Conservation (phyloP, 345 rosid species). For the Acer campestre region DNA sequence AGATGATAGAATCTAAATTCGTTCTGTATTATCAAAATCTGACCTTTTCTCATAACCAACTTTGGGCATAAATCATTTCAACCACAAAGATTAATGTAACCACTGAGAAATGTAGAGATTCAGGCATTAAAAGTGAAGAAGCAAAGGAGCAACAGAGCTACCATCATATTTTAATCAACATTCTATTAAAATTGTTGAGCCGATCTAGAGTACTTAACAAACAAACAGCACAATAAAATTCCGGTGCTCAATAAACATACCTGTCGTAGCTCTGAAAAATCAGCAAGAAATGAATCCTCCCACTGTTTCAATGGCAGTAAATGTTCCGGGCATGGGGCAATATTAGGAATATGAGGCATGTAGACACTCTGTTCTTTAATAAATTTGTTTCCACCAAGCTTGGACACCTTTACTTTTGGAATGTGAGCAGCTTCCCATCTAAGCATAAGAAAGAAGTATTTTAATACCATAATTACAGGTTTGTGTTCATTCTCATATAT, state of each 20-base stretch:
- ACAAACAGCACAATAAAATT: background rate
- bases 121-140: background rate
- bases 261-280: conserved; percentile 72
- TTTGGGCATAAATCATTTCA: background rate
- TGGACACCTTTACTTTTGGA: conserved; percentile 76
- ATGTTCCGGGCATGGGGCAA: conserved; percentile 66
- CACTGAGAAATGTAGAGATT: background rate
- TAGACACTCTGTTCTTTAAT: conserved; percentile 70
- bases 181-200: background rate
- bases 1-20: background rate
- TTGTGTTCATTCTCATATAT: background rate
- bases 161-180: background rate
- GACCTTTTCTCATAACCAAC: too few species aligned
- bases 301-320: conserved; percentile 68
- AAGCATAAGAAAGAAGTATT: conserved; percentile 18
- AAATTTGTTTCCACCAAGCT: conserved; percentile 45
- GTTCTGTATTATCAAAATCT: background rate
- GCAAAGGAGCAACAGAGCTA: background rate
- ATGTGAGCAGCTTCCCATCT: conserved; percentile 96
- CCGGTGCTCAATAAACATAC: conserved; percentile 31
- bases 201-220: background rate
- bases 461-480: background rate
- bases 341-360: conserved; percentile 91
- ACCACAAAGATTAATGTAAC: background rate
- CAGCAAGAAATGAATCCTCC: conserved; percentile 85